phyloP scores from a whole-genome alignment of 257 asterid genomes.

The Haberlea rhodopensis region DNA sequence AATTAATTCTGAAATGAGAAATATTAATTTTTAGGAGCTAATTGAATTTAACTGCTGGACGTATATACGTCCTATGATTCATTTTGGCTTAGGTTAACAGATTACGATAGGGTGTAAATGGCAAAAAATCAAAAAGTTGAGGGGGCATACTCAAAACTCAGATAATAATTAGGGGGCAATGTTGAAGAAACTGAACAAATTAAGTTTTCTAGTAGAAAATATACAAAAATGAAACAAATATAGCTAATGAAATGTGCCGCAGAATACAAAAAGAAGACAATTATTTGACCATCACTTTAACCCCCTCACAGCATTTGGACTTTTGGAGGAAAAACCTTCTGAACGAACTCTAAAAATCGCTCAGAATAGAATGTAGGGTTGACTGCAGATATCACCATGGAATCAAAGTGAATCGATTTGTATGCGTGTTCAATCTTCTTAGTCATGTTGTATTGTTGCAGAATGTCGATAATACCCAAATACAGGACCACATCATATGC shows the following conservation, averaged over 20 bases:
- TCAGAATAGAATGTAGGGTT: conserved; percentile 86
- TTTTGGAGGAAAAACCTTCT: conserved; percentile 75
- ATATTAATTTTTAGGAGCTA: too few species aligned
- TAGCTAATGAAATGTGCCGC: neutral
- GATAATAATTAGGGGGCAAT: too few species aligned
- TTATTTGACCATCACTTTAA: conserved; percentile 23
- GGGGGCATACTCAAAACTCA: neutral
- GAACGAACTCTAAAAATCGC: conserved; percentile 78
- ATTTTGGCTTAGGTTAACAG: too few species aligned
- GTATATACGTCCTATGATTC: too few species aligned
- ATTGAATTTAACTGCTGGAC: too few species aligned
- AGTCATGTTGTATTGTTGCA: conserved; percentile 86
- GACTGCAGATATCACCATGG: conserved; percentile 81
- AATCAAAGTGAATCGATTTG: conserved; percentile 78
- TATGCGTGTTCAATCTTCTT: conserved; percentile 89
- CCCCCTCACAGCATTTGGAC: conserved; percentile 32
- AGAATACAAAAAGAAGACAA: neutral
- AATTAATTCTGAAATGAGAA: too few species aligned
- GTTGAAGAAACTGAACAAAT: neutral
- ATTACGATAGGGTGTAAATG: neutral
- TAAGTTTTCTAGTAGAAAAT: too few species aligned
- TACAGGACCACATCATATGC: conserved; percentile 87
- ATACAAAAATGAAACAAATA: neutral
- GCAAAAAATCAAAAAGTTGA: neutral
- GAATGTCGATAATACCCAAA: conserved; percentile 87